These are phyloP conservation scores for Backusella mclennaniae DNA, from an alignment of 192 early-diverging fungal genomes.

Conservation along the genomic window DNA sequence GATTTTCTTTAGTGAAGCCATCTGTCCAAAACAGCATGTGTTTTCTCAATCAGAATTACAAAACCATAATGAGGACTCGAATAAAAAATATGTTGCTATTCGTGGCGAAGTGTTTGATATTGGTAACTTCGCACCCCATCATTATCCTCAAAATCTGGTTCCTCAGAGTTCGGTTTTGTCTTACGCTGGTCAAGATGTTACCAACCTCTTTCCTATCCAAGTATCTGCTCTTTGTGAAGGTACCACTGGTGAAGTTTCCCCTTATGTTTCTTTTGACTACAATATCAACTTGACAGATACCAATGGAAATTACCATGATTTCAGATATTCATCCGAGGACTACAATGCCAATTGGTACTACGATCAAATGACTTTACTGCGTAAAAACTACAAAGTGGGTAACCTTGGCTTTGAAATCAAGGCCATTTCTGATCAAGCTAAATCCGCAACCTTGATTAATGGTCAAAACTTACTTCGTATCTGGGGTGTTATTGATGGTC, in stretches of 20 bases:
- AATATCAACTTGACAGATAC: conserved; percentile 42
- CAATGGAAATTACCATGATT: conserved; percentile 20
- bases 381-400: conserved; percentile 52
- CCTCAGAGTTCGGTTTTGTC: conserved; percentile 45
- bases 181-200: conserved; percentile 66
- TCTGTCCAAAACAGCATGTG: conserved; percentile 77
- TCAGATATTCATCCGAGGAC: conserved; percentile 19
- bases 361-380: conserved; percentile 45
- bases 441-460: conserved; percentile 58
- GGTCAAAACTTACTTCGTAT: conserved; percentile 55
- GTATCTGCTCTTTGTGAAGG: conserved; percentile 57
- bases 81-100: conserved; percentile 62
- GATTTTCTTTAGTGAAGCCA: conserved; percentile 75
- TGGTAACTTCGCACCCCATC: conserved; percentile 53
- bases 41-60: conserved; percentile 58
- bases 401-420: conserved; percentile 61
- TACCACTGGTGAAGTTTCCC: conserved; percentile 36
- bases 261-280: conserved; percentile 46
- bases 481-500: conserved; percentile 58
- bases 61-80: conserved; percentile 51
- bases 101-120: conserved; percentile 72
- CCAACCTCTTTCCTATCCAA: conserved; percentile 61
- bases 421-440: conserved; percentile 54
- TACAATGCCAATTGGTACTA: conserved; percentile 34
- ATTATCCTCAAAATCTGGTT: conserved; percentile 50